Percentiles rank a stretch among this genome's conserved stretches.
These are phyloP conservation scores for Multifurca ochricompacta DNA, from an alignment of 768 basidiomycete species.

Conservation along the genomic window DNA sequence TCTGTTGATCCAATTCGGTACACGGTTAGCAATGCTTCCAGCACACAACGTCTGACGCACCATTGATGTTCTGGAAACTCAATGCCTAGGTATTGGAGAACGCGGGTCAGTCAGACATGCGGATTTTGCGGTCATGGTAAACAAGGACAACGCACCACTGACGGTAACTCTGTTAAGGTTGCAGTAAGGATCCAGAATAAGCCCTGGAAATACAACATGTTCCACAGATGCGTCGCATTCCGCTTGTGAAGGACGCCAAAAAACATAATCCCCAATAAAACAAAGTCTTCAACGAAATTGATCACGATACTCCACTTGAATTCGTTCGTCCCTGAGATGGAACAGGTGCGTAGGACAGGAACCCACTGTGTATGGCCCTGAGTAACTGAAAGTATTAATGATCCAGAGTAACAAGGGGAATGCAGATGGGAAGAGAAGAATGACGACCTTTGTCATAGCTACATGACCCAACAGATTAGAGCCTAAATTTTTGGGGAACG, in stretches of 20 bases:
- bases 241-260: constrained; percentile 15
- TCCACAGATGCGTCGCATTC: constrained; percentile 18
- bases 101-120: background rate
- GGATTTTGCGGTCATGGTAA: background rate
- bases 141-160: constrained; percentile 1
- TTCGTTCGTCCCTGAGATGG: background rate
- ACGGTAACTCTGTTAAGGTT: constrained; percentile 10
- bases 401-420: background rate
- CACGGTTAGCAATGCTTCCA: background rate
- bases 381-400: background rate
- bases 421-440: background rate
- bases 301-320: constrained; percentile 11
- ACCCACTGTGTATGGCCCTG: constrained; percentile 6
- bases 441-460: constrained; percentile 10
- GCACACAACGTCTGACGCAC: background rate
- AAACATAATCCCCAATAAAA: constrained; percentile 13
- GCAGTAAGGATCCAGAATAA: constrained; percentile 14
- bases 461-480: background rate
- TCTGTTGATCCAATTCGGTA: background rate
- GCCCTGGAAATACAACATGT: constrained; percentile 17
- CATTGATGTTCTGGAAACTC: constrained; percentile 14
- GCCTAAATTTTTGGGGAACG: background rate
- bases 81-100: background rate
- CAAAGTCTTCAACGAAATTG: constrained; percentile 9
- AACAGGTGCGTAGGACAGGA: background rate